These are phyloP conservation scores for Fusarium floridanum DNA, from an alignment of 2,329 filamentous ascomycete genomes.

Conservation along the genomic window DNA sequence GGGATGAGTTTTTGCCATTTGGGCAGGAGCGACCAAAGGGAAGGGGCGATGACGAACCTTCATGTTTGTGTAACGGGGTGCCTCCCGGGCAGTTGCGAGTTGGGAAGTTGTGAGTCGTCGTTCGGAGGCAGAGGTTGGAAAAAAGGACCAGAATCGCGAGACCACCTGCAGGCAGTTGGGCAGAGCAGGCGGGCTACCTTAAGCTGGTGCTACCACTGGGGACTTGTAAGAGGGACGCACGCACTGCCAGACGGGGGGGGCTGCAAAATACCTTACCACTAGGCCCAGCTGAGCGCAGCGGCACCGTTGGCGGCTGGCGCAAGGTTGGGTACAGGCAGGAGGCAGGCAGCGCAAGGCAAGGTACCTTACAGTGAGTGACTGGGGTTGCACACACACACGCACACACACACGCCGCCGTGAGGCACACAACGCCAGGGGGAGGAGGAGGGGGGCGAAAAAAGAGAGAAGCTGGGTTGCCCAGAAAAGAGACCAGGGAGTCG, in stretches of 20 bases:
- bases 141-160: slow-evolving; percentile 42
- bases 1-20: slow-evolving; percentile 4
- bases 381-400: slow-evolving; percentile 21
- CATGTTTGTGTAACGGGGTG: slow-evolving; percentile 52
- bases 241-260: slow-evolving; percentile 10
- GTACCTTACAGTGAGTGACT: slow-evolving; percentile 40
- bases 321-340: slow-evolving; percentile 6
- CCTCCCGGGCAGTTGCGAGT: slow-evolving; percentile 47
- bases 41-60: slow-evolving; percentile 51
- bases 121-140: slow-evolving; percentile 37
- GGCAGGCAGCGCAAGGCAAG: neutral
- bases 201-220: slow-evolving; percentile 37
- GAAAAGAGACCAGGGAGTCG: slow-evolving; percentile 5
- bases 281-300: slow-evolving; percentile 22
- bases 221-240: slow-evolving; percentile 4
- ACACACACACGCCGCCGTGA: slow-evolving; percentile 2
- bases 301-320: slow-evolving; percentile 36
- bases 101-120: slow-evolving; percentile 39
- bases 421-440: slow-evolving; percentile 27
- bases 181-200: slow-evolving; percentile 40
- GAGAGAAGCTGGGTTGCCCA: neutral
- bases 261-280: slow-evolving; percentile 18
- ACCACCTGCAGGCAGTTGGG: slow-evolving; percentile 30
- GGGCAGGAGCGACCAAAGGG: slow-evolving; percentile 35
- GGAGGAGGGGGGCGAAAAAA: neutral